Evolutionary conservation across 129 eudicot genomes (phyloP).

Genomic region (Helianthus tuberosus): DNA sequence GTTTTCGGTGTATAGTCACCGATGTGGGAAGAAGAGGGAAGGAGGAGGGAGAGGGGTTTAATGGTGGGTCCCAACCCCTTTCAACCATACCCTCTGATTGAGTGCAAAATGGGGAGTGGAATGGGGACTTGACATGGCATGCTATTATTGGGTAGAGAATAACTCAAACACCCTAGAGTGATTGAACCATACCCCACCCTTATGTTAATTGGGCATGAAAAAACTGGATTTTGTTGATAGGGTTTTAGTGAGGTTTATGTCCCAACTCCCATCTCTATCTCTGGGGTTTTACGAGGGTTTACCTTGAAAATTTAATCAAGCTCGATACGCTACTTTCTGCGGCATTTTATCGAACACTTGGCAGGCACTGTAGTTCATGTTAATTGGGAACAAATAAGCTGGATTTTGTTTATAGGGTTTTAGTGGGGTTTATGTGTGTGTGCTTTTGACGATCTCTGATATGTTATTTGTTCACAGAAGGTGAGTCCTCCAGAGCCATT

Average conservation of each 20-base stretch:
- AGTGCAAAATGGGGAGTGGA: too few species aligned
- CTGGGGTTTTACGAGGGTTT: conserved; percentile 5
- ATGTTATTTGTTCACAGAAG: conserved; percentile 47
- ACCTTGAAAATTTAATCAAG: background rate
- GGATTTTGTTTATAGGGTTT: background rate
- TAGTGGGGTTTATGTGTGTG: conserved; percentile 4
- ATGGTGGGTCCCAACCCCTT: too few species aligned
- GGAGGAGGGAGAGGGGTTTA: too few species aligned
- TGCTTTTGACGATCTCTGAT: conserved; percentile 7
- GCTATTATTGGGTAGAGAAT: too few species aligned
- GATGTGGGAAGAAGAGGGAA: too few species aligned
- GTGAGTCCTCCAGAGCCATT: conserved; percentile 78
- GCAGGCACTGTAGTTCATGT: background rate
- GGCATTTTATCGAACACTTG: background rate
- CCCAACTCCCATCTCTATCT: too few species aligned
- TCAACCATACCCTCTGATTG: too few species aligned
- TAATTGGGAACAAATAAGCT: background rate
- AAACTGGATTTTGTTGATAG: background rate
- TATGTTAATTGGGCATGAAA: background rate
- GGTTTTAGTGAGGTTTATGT: too few species aligned
- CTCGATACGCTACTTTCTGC: background rate
- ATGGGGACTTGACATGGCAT: too few species aligned
- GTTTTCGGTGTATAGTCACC: too few species aligned
- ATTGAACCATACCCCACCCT: too few species aligned
- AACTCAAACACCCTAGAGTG: too few species aligned